A percentile compares a stretch with the other conserved stretches of the same genome.
Evolutionary conservation across 2,329 filamentous ascomycete genomes (phyloP).

Genomic region (Pestalotiopsis sp.): DNA sequence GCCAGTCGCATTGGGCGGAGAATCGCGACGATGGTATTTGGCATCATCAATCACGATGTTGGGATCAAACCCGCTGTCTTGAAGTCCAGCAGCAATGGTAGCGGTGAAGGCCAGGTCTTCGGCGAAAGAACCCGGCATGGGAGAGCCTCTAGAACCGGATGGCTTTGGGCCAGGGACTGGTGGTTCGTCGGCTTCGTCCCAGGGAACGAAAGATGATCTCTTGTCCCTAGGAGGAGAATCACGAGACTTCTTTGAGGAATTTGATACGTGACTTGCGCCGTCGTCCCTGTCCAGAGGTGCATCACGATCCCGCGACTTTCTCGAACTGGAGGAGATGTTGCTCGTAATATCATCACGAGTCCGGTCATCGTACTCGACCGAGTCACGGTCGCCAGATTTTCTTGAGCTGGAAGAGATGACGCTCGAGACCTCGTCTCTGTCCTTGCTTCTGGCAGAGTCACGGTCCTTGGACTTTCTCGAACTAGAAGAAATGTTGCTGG

Average conservation of each 20-base stretch:
- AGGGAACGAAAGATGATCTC: conserved; percentile 34
- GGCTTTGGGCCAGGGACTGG: conserved; percentile 62
- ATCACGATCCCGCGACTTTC: conserved; percentile 15
- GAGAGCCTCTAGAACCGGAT: conserved; percentile 44
- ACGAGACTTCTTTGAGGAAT: conserved; percentile 5
- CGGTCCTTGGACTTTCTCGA: background rate
- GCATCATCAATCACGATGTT: conserved; percentile 71
- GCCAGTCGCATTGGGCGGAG: conserved; percentile 60
- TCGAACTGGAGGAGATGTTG: conserved; percentile 8
- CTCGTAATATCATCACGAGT: conserved; percentile 16
- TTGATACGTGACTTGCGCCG: conserved; percentile 8
- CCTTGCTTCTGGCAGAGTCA: background rate
- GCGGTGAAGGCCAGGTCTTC: conserved; percentile 73
- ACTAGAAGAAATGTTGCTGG: conserved; percentile 6
- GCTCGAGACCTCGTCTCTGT: conserved; percentile 15
- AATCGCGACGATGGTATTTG: conserved; percentile 63
- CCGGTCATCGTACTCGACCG: background rate
- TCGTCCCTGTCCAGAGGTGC: conserved; percentile 6
- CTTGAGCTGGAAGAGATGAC: background rate
- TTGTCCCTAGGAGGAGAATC: conserved; percentile 19
- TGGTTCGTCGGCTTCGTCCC: conserved; percentile 47
- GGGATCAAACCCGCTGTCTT: conserved; percentile 71
- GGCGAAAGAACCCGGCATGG: conserved; percentile 67
- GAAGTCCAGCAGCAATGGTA: conserved; percentile 67
- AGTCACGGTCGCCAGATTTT: background rate